These are phyloP conservation scores for Fusarium beomiforme DNA, from an alignment of 2,329 filamentous ascomycete species.

Conservation along the genomic window DNA sequence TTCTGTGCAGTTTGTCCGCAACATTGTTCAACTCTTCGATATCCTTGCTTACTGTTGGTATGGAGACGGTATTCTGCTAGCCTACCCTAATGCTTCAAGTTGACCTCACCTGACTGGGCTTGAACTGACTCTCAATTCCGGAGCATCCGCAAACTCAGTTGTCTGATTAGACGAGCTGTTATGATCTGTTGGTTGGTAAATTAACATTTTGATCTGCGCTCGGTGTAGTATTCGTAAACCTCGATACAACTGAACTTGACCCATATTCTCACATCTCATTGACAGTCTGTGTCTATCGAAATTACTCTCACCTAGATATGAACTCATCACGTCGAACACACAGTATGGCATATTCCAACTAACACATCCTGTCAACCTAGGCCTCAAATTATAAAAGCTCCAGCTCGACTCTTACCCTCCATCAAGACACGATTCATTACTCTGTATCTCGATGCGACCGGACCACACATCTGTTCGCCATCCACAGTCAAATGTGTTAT, in stretches of 20 bases:
- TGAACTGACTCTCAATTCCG: constrained; percentile 20
- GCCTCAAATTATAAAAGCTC: too few relatives aligned
- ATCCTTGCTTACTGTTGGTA: constrained; percentile 20
- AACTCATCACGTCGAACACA: not conserved
- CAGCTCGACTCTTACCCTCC: constrained; percentile 33
- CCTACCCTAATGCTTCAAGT: constrained; percentile 23
- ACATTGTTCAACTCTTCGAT: constrained; percentile 12
- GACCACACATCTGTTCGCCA: constrained; percentile 10
- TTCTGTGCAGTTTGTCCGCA: constrained; percentile 7
- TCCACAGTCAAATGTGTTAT: constrained; percentile 5
- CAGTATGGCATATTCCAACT: constrained; percentile 1
- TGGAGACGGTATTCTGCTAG: constrained; percentile 12
- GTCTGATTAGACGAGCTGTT: constrained; percentile 19
- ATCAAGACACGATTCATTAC: constrained; percentile 13
- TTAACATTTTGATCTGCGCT: constrained; percentile 9
- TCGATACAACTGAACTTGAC: not conserved
- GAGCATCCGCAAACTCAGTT: constrained; percentile 18
- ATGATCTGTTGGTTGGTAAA: not conserved
- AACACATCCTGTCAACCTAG: constrained; percentile 17
- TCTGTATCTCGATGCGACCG: constrained; percentile 28
- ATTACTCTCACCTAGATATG: not conserved
- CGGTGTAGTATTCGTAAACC: constrained; percentile 1
- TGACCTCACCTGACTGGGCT: constrained; percentile 7
- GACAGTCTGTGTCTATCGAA: not conserved
- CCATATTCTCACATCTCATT: not conserved